A percentile compares a stretch with the other conserved stretches of the same genome.
phyloP scores from a whole-genome alignment of 257 asterid species.

The Haberlea rhodopensis region DNA sequence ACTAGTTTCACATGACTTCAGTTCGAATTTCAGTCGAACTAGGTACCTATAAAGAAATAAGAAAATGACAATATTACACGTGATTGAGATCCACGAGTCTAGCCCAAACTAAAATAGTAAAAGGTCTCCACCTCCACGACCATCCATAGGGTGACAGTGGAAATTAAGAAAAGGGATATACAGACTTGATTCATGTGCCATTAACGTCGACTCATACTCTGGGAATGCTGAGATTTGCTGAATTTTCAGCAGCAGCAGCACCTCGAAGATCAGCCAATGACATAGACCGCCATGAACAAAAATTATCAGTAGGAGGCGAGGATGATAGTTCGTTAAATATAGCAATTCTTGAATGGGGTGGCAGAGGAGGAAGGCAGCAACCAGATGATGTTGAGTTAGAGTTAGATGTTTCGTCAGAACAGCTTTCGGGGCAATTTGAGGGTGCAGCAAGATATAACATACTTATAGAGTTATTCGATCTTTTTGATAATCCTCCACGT shows the following conservation, averaged over 20 bases:
- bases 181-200: constrained; percentile 25
- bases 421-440: constrained; percentile 45
- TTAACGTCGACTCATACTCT: constrained; percentile 35
- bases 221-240: constrained; percentile 30
- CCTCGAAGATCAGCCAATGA: constrained; percentile 78
- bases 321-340: constrained; percentile 34
- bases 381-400: constrained; percentile 52
- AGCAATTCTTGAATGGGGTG: constrained; percentile 50
- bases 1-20: background rate
- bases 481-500: constrained; percentile 50
- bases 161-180: constrained; percentile 23
- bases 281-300: constrained; percentile 60
- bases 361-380: constrained; percentile 68
- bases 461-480: constrained; percentile 54
- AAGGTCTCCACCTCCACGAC: constrained; percentile 63
- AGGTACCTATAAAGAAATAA: background rate
- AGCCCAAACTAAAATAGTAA: constrained; percentile 14
- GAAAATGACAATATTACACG: background rate
- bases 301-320: constrained; percentile 51
- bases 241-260: constrained; percentile 43
- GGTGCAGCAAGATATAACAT: constrained; percentile 46
- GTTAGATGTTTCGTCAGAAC: constrained; percentile 49
- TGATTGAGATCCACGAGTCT: background rate
- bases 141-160: constrained; percentile 54
- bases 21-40: background rate